Evolutionary conservation across 768 basidiomycete genomes (phyloP).

Genomic region (Kwoniella mangroviensis): DNA sequence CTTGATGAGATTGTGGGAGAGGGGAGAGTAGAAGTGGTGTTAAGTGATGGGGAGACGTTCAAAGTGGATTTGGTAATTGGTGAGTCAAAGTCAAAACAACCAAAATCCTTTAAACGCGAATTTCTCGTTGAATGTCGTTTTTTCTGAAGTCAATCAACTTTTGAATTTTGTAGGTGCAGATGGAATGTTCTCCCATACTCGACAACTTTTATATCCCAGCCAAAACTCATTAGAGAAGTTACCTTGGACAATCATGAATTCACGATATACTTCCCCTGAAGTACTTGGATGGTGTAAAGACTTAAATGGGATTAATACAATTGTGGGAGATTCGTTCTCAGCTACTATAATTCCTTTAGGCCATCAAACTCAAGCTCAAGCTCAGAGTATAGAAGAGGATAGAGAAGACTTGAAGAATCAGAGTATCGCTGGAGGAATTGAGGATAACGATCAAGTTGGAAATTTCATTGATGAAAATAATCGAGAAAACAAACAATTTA

Average conservation of each 20-base stretch:
- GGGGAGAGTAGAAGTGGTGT: constrained; percentile 1
- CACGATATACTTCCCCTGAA: constrained; percentile 6
- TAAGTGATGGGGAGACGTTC: constrained; percentile 6
- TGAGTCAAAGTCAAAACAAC: constrained; percentile 21
- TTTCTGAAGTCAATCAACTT: too few relatives aligned
- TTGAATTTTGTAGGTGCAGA: constrained; percentile 9
- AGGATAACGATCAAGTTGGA: not conserved
- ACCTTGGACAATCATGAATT: constrained; percentile 25
- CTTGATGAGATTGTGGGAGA: not conserved
- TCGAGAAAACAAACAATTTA: not conserved
- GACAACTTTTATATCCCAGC: not conserved
- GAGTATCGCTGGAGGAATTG: not conserved
- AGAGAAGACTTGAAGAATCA: not conserved
- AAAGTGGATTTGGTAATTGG: constrained; percentile 29
- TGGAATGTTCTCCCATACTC: constrained; percentile 32
- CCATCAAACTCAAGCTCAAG: not conserved
- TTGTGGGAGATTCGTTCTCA: constrained; percentile 27
- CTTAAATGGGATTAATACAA: constrained; percentile 25
- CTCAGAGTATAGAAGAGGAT: not conserved
- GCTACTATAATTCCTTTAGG: constrained; percentile 25
- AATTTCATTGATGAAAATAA: too few relatives aligned
- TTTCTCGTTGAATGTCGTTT: too few relatives aligned
- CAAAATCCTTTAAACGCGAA: too few relatives aligned
- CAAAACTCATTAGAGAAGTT: not conserved
- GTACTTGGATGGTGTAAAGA: constrained; percentile 17